Conservation (phyloP, 1,139 yeast genomes). For the Candida gigantensis region DNA sequence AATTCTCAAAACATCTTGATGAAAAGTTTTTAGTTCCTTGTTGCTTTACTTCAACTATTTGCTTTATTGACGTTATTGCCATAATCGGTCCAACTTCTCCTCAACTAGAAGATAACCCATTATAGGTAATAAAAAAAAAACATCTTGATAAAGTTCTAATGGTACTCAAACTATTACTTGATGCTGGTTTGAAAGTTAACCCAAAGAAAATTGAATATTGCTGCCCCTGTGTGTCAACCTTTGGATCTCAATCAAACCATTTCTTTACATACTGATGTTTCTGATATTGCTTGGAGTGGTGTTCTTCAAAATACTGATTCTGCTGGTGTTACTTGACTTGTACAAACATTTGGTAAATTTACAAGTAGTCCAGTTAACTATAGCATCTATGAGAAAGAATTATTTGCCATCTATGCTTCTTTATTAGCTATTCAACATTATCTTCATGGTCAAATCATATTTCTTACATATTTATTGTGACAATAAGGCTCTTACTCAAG, state of each 20-base stretch:
- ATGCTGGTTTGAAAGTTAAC: not conserved
- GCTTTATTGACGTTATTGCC: not conserved
- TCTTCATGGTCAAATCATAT: not conserved
- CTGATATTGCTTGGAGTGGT: not conserved
- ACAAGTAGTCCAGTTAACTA: not conserved
- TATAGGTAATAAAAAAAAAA: too few relatives aligned
- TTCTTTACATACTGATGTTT: slow-evolving; percentile 1
- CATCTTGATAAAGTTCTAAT: not conserved
- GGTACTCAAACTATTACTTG: not conserved
- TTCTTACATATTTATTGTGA: slow-evolving; percentile 1
- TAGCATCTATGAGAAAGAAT: slow-evolving; percentile 1
- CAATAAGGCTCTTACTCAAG: slow-evolving; percentile 18
- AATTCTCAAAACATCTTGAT: not conserved
- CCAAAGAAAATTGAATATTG: not conserved
- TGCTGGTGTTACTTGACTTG: not conserved
- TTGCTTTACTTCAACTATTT: not conserved
- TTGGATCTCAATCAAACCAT: slow-evolving; percentile 1
- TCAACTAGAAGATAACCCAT: not conserved
- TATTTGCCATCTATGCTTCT: slow-evolving; percentile 1
- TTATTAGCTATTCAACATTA: not conserved
- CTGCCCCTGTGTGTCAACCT: not conserved
- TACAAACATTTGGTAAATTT: slow-evolving; percentile 1
- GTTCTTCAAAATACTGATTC: not conserved
- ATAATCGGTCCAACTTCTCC: not conserved
- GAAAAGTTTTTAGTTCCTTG: too few relatives aligned